These are phyloP conservation scores for Aspergillus ochraceus DNA, from an alignment of 2,329 filamentous ascomycete species.

Conservation along the genomic window DNA sequence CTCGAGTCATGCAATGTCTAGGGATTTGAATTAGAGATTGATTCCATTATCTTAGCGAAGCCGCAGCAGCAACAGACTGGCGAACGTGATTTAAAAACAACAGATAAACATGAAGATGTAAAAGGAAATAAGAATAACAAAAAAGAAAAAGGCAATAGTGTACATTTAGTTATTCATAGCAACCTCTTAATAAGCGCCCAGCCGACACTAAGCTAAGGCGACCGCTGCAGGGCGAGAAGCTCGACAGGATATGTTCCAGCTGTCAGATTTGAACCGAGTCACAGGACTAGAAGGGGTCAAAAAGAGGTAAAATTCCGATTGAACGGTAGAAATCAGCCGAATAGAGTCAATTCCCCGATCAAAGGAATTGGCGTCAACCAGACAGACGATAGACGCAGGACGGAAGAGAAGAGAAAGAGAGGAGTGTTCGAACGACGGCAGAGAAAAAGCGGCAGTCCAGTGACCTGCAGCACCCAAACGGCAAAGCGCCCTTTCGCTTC, in stretches of 20 bases:
- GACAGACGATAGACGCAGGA: not conserved
- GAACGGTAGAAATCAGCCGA: not conserved
- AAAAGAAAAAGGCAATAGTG: not conserved
- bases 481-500: constrained; percentile 22
- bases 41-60: not conserved
- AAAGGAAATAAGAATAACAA: not conserved
- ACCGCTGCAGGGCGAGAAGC: constrained; percentile 4
- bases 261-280: not conserved
- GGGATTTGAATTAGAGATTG: not conserved
- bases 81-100: too few relatives aligned
- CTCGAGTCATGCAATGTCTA: not conserved
- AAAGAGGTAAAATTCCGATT: too few relatives aligned
- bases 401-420: not conserved
- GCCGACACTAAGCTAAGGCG: constrained; percentile 6
- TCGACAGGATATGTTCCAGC: not conserved
- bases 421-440: not conserved
- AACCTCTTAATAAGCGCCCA: constrained; percentile 8
- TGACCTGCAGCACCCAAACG: constrained; percentile 18
- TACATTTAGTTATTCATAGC: constrained; percentile 1
- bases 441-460: constrained; percentile 14
- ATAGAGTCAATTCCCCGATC: not conserved
- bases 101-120: not conserved
- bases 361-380: not conserved
- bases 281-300: not conserved
- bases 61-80: too few relatives aligned